phyloP scores from a whole-genome alignment of 169 alveolate species.

The Pseudocohnilembus persalinus region DNA sequence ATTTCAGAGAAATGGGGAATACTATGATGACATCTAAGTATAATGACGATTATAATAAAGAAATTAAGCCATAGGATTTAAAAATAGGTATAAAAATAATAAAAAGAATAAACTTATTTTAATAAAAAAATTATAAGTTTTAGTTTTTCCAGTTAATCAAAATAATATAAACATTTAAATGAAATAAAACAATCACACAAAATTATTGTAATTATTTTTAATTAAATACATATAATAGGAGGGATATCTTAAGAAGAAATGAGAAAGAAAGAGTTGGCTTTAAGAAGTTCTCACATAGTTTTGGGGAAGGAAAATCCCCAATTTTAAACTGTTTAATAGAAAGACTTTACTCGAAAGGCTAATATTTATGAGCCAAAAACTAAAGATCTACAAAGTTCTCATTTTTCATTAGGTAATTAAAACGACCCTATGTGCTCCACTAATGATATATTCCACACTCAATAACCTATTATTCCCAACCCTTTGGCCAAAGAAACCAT shows the following conservation, averaged over 20 bases:
- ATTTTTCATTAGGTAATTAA: slow-evolving; percentile 5
- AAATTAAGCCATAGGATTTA: slow-evolving; percentile 9
- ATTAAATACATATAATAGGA: too few species aligned
- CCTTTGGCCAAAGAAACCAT: slow-evolving; percentile 20
- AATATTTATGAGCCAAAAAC: background rate
- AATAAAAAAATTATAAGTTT: too few species aligned
- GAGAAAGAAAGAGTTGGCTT: slow-evolving; percentile 13
- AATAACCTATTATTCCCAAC: slow-evolving; percentile 11
- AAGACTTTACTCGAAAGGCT: slow-evolving; percentile 7
- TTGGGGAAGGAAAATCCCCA: slow-evolving; percentile 20
- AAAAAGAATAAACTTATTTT: too few species aligned
- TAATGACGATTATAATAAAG: slow-evolving; percentile 28
- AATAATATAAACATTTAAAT: too few species aligned
- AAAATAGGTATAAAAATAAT: background rate
- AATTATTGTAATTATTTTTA: too few species aligned
- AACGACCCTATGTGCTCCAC: background rate
- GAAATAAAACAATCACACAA: too few species aligned
- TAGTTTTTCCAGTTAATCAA: too few species aligned
- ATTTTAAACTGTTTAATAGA: background rate
- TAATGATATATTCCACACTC: slow-evolving; percentile 1
- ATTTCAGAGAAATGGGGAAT: slow-evolving; percentile 6
- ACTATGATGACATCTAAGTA: slow-evolving; percentile 14
- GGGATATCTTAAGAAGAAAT: background rate
- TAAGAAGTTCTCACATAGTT: slow-evolving; percentile 23
- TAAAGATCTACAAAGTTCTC: slow-evolving; percentile 1